Evolutionary conservation across 2,329 filamentous ascomycete species (phyloP).

Genomic region (Aspergillus texensis): DNA sequence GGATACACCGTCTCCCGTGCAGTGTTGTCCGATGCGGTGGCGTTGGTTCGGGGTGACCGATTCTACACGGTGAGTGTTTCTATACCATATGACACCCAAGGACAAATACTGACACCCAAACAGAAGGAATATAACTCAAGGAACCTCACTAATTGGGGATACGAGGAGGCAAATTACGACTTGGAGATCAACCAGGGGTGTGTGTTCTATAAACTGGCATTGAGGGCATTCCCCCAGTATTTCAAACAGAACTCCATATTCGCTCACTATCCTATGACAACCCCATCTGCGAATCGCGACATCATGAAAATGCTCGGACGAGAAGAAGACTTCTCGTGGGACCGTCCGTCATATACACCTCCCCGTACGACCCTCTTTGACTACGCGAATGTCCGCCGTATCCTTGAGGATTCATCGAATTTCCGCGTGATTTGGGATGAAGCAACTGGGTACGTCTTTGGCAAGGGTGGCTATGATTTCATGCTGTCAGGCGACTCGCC

Average conservation of each 20-base stretch:
- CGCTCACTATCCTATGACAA: slow-evolving; percentile 73
- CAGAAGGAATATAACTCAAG: slow-evolving; percentile 70
- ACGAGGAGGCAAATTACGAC: slow-evolving; percentile 72
- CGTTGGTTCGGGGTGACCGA: slow-evolving; percentile 74
- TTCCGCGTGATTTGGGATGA: slow-evolving; percentile 70
- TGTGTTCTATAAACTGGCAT: slow-evolving; percentile 81
- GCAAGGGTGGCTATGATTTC: slow-evolving; percentile 56
- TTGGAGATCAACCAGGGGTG: slow-evolving; percentile 76
- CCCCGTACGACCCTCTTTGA: slow-evolving; percentile 61
- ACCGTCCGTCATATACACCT: slow-evolving; percentile 58
- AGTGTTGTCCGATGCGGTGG: slow-evolving; percentile 75
- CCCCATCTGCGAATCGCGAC: slow-evolving; percentile 70
- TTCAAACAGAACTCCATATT: slow-evolving; percentile 79
- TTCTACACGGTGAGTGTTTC: slow-evolving; percentile 43
- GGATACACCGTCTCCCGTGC: slow-evolving; percentile 77
- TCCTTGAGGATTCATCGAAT: slow-evolving; percentile 62
- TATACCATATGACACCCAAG: slow-evolving; percentile 58
- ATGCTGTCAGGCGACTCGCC: slow-evolving; percentile 37
- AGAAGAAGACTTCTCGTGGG: slow-evolving; percentile 70
- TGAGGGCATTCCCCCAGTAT: slow-evolving; percentile 77
- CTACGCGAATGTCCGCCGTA: slow-evolving; percentile 61
- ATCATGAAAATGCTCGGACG: slow-evolving; percentile 70
- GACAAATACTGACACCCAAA: not conserved
- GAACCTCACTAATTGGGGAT: slow-evolving; percentile 83
- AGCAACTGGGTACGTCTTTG: slow-evolving; percentile 65